Evolutionary conservation across 306 rosid species (phyloP).

Genomic region (Trifolium repens): DNA sequence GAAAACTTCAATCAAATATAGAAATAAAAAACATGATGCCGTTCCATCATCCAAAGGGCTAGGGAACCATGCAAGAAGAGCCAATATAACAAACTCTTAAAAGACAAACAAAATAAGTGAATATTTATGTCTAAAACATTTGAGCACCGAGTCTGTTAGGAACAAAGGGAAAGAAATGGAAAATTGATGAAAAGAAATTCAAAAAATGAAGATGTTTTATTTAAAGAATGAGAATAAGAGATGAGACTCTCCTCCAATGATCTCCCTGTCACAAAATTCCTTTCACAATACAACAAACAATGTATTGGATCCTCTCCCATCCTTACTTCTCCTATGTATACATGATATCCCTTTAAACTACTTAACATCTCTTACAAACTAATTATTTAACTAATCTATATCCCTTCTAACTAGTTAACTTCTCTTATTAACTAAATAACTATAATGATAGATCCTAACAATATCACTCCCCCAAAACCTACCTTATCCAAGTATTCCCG

Average conservation of each 20-base stretch:
- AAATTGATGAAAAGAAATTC: background rate
- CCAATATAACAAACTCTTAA: constrained; percentile 31
- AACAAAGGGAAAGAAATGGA: background rate
- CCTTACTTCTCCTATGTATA: background rate
- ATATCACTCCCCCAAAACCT: background rate
- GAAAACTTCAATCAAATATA: constrained; percentile 38
- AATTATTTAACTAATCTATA: background rate
- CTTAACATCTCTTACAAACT: background rate
- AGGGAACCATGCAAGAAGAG: constrained; percentile 20
- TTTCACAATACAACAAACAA: background rate
- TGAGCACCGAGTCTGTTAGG: background rate
- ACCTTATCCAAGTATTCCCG: background rate
- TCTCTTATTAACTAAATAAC: background rate
- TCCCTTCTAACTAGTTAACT: background rate
- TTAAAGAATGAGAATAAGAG: background rate
- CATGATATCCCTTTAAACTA: background rate
- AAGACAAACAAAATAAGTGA: background rate
- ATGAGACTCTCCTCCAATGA: background rate
- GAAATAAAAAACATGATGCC: constrained; percentile 18
- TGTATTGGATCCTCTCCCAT: background rate
- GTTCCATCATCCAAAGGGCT: constrained; percentile 9
- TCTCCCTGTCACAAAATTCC: background rate
- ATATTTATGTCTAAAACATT: background rate
- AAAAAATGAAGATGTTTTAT: background rate
- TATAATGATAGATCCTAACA: background rate